These are phyloP conservation scores for Leccinellum albellum DNA, from an alignment of 768 basidiomycete species.

Conservation along the genomic window DNA sequence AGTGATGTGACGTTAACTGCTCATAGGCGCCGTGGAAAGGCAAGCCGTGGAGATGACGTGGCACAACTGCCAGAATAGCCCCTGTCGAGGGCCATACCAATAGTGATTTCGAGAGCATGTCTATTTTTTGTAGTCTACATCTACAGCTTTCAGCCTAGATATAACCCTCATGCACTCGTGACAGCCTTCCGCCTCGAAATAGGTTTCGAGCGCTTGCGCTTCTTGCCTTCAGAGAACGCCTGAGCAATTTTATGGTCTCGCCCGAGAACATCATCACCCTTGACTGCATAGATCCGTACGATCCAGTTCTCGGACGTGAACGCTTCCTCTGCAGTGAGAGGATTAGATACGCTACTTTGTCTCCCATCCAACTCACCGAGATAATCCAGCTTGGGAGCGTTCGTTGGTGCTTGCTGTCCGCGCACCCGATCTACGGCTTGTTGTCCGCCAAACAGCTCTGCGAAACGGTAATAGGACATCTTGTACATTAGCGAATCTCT, in stretches of 20 bases:
- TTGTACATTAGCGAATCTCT: constrained; percentile 98
- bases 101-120: background rate
- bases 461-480: constrained; percentile 96
- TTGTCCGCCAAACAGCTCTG: constrained; percentile 78
- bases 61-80: constrained; percentile 9
- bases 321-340: constrained; percentile 68
- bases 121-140: background rate
- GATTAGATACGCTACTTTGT: background rate
- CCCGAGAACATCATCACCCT: constrained; percentile 88
- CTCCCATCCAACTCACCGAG: constrained; percentile 54
- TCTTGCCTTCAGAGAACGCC: constrained; percentile 83
- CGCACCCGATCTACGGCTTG: constrained; percentile 83
- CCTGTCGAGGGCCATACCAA: background rate
- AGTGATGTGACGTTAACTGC: background rate
- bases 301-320: constrained; percentile 99
- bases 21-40: background rate
- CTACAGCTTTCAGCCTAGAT: background rate
- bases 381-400: constrained; percentile 80
- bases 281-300: constrained; percentile 93
- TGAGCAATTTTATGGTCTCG: constrained; percentile 87
- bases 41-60: constrained; percentile 8
- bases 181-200: constrained; percentile 52
- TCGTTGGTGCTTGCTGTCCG: constrained; percentile 74
- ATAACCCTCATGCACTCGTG: constrained; percentile 10
- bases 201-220: constrained; percentile 79